Conservation (phyloP, 495 filamentous ascomycete genomes). For the Penicillium parvum region DNA sequence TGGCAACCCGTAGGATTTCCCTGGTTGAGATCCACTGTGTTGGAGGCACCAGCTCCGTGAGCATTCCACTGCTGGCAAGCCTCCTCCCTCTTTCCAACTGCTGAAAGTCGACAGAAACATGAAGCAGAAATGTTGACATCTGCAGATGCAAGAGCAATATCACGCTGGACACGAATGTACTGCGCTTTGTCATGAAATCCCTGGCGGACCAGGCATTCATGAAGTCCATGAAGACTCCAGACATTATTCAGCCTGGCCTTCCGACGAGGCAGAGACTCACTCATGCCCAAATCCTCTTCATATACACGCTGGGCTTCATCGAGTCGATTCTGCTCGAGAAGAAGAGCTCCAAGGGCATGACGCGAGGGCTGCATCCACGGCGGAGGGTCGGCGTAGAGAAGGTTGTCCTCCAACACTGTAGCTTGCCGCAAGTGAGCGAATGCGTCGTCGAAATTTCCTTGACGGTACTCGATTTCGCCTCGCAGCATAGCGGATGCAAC, state of each 20-base stretch:
- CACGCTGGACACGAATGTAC: constrained; percentile 45
- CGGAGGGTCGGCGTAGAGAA: constrained; percentile 63
- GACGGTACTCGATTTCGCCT: constrained; percentile 59
- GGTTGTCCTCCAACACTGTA: constrained; percentile 42
- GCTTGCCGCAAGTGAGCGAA: constrained; percentile 47
- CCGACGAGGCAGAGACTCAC: constrained; percentile 46
- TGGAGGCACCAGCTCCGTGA: too few species aligned
- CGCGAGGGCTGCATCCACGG: constrained; percentile 62
- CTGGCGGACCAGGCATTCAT: constrained; percentile 53
- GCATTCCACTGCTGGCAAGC: too few species aligned
- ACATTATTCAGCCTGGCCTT: constrained; percentile 60
- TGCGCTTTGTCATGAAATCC: constrained; percentile 44
- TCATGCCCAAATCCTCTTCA: constrained; percentile 54
- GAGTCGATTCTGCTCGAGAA: constrained; percentile 53
- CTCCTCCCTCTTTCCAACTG: too few species aligned
- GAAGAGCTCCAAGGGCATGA: constrained; percentile 58
- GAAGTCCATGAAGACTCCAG: constrained; percentile 59
- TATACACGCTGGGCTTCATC: constrained; percentile 52
- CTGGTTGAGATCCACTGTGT: too few species aligned
- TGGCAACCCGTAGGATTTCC: too few species aligned
- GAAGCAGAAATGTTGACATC: constrained; percentile 54
- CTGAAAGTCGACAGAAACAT: constrained; percentile 55
- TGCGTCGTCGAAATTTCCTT: constrained; percentile 45
- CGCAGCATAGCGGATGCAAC: constrained; percentile 57
- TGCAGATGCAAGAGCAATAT: constrained; percentile 45